Evolutionary conservation across 2,329 filamentous ascomycete species (phyloP), one percentile per base, ranked within the genome.

Genomic region (Ophiocordyceps camponoti-floridani): DNA sequence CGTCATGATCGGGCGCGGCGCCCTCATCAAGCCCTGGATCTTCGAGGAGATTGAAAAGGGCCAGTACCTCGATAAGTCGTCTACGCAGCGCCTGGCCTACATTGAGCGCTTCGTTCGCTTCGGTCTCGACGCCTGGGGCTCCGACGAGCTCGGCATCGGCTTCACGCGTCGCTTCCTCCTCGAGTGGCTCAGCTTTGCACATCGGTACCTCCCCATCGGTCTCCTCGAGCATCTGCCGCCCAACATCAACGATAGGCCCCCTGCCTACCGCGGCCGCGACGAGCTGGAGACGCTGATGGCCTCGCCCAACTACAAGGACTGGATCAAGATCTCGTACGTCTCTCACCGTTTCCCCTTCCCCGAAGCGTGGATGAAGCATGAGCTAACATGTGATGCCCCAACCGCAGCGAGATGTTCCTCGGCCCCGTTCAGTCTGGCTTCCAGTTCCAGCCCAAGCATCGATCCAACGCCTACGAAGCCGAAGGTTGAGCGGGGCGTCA

Each of bases 1-100:
- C n/a, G 84, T 94, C 58, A 96, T 98, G 91, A 78, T 96, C 48
- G 91, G 81, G n/a, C 84, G 91, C 48, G 91, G 91, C 46, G 91
- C 91, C 10, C 73, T 98, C 47, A 85, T 96, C 65, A 98, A 98
- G 66, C 91, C 91, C 1, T 98, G 91, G 91, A 70, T 98, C 49
- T 98, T 96, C 58, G 91, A 98, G 62, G 91, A 98, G 63, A 96
- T 98, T 45, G 77, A 84, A 52, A 75, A 79, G 49, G 83, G 84
- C 5, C 91, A 96, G 62, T 95, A 96, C 58, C 75, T 98, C 37
- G 91, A 98, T 68, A 98, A 98, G 63, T 86, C 84, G 3, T 82
- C 89, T 2, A 73, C 79, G 5, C 89, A 98, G 67, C 82, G 91
- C 47, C 73, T 98, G 28, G 65, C 68, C 33, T 87, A 94, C 56